phyloP scores from a whole-genome alignment of 257 asterid species.

The Rehmannia glutinosa region DNA sequence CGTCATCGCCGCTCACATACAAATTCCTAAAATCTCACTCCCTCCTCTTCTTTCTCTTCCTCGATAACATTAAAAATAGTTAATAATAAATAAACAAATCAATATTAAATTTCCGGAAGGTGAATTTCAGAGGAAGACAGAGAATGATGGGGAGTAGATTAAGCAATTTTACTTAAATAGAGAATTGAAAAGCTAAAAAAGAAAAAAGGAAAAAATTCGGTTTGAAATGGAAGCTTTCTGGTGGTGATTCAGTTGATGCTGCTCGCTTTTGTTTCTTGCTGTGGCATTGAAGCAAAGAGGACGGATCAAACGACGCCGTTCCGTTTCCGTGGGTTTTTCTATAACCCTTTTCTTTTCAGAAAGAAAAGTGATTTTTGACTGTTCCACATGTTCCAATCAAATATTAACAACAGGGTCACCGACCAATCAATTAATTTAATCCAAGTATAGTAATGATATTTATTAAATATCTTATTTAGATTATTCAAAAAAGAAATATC shows the following conservation, averaged over 20 bases:
- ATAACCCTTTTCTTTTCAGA: too few species aligned
- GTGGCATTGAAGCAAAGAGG: neutral
- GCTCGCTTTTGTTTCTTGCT: constrained; percentile 15
- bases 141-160: neutral
- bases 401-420: too few species aligned
- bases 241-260: constrained; percentile 27
- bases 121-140: constrained; percentile 4
- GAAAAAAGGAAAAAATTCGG: neutral
- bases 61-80: constrained; percentile 8
- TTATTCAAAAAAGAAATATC: too few species aligned
- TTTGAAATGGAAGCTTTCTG: constrained; percentile 22
- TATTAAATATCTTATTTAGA: too few species aligned
- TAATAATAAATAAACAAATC: neutral
- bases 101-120: neutral
- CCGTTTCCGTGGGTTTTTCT: neutral
- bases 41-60: constrained; percentile 41
- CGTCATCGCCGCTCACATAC: constrained; percentile 28
- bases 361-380: too few species aligned
- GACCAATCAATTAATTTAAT: too few species aligned
- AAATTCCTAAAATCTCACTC: constrained; percentile 8
- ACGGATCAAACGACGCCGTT: constrained; percentile 21
- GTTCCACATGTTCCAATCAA: too few species aligned
- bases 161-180: neutral
- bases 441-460: too few species aligned
- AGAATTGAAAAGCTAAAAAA: neutral